Conservation (phyloP, 2,329 filamentous ascomycete species). For the Bretziella fagacearum region DNA sequence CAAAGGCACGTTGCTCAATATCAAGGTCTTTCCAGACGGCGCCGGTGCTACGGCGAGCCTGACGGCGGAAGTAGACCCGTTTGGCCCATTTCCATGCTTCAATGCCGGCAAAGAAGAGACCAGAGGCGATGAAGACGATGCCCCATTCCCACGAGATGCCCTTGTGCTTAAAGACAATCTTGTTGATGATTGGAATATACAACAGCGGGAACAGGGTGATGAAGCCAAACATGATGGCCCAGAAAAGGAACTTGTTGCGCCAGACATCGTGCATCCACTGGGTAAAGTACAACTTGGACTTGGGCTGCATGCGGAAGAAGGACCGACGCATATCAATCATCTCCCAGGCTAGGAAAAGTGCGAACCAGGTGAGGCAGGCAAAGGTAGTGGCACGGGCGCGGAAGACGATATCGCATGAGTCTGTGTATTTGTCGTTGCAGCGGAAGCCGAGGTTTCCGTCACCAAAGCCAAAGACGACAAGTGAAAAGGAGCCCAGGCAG, state of each 20-base stretch:
- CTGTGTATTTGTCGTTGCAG: conserved; percentile 42
- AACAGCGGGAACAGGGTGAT: conserved; percentile 33
- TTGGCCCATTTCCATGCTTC: conserved; percentile 44
- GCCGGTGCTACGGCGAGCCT: conserved; percentile 17
- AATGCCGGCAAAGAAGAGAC: conserved; percentile 40
- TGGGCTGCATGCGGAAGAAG: conserved; percentile 59
- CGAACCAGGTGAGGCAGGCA: conserved; percentile 58
- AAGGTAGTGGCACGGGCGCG: conserved; percentile 58
- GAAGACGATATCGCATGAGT: conserved; percentile 46
- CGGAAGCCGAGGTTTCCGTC: conserved; percentile 38
- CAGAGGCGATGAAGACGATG: conserved; percentile 36
- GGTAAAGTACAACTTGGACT: conserved; percentile 40
- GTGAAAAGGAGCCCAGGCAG: conserved; percentile 43
- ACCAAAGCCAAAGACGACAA: conserved; percentile 47
- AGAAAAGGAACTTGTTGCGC: conserved; percentile 58
- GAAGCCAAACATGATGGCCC: conserved; percentile 35
- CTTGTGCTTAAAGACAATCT: conserved; percentile 41
- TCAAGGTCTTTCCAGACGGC: conserved; percentile 24
- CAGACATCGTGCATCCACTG: conserved; percentile 53
- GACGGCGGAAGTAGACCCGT: conserved; percentile 26
- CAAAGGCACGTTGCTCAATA: conserved; percentile 26
- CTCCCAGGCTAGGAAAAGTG: conserved; percentile 63
- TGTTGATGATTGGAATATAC: conserved; percentile 45
- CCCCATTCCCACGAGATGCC: conserved; percentile 48
- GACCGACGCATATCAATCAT: conserved; percentile 55